Conservation (phyloP, 1,139 yeast genomes). For the Debaryomyces robertsiae region DNA sequence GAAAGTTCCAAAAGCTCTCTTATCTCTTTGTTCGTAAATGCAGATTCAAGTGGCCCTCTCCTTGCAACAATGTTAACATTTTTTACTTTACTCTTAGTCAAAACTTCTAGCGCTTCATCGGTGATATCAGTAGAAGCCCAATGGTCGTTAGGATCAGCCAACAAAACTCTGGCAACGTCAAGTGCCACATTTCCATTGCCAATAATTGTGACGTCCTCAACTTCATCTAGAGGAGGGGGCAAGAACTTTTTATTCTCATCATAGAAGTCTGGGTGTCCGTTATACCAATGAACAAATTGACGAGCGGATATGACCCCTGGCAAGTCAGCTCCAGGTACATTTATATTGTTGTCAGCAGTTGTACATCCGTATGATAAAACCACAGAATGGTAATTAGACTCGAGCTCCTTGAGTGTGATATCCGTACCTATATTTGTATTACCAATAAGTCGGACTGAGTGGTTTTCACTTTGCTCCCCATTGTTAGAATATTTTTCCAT, state of each 20-base stretch:
- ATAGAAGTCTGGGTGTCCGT: constrained; percentile 72
- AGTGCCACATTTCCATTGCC: constrained; percentile 99
- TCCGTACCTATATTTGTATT: constrained; percentile 68
- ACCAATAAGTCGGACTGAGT: constrained; percentile 68
- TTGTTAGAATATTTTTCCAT: constrained; percentile 35
- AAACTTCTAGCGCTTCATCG: constrained; percentile 54
- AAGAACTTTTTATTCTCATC: constrained; percentile 31
- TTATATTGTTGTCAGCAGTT: constrained; percentile 55
- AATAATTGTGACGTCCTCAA: constrained; percentile 72
- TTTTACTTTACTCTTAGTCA: constrained; percentile 56
- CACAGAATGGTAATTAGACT: constrained; percentile 65
- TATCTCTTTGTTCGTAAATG: constrained; percentile 90
- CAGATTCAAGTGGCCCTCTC: constrained; percentile 79
- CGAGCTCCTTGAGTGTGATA: constrained; percentile 50
- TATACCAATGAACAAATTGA: constrained; percentile 94
- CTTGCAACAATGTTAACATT: constrained; percentile 79
- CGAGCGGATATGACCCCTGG: constrained; percentile 81
- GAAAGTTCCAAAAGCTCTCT: constrained; percentile 75
- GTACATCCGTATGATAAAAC: constrained; percentile 85
- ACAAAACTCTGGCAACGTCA: constrained; percentile 80
- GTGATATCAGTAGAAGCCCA: constrained; percentile 79
- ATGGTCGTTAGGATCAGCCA: constrained; percentile 56
- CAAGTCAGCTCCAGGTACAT: constrained; percentile 61
- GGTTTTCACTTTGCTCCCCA: constrained; percentile 16
- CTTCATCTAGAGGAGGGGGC: constrained; percentile 59